Percentiles rank a stretch among this genome's conserved stretches.
Evolutionary conservation across 106 monocot genomes (phyloP).

Genomic region (Gastrodia elata): DNA sequence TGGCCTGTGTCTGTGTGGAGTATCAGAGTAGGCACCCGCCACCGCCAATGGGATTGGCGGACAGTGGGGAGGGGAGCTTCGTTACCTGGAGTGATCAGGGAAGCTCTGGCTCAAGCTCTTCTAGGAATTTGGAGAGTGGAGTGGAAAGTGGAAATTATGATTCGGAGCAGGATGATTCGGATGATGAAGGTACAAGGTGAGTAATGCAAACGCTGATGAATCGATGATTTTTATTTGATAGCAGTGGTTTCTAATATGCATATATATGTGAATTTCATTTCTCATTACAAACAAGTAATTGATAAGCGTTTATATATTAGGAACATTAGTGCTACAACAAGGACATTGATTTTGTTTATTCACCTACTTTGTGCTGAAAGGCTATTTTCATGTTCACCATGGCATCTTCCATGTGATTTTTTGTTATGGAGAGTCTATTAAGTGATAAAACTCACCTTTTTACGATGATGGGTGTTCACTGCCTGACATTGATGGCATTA

Average conservation of each 20-base stretch:
- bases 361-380: not conserved
- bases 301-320: not conserved
- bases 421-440: not conserved
- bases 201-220: not conserved
- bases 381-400: not conserved
- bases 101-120: not conserved
- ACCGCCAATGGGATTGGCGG: not conserved
- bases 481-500: not conserved
- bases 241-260: not conserved
- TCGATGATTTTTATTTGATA: not conserved
- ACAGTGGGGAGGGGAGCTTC: not conserved
- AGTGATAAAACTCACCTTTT: not conserved
- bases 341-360: not conserved
- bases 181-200: conserved; percentile 13
- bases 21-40: conserved; percentile 13
- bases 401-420: not conserved
- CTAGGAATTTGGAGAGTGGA: conserved; percentile 19
- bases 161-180: not conserved
- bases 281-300: too few relatives aligned
- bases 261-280: not conserved
- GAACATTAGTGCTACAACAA: not conserved
- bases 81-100: not conserved
- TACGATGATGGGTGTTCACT: not conserved
- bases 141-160: conserved; percentile 1
- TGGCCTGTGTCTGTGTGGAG: conserved; percentile 45